Evolutionary conservation across 2,329 filamentous ascomycete genomes (phyloP).

Genomic region (Cyphellophora attinorum): DNA sequence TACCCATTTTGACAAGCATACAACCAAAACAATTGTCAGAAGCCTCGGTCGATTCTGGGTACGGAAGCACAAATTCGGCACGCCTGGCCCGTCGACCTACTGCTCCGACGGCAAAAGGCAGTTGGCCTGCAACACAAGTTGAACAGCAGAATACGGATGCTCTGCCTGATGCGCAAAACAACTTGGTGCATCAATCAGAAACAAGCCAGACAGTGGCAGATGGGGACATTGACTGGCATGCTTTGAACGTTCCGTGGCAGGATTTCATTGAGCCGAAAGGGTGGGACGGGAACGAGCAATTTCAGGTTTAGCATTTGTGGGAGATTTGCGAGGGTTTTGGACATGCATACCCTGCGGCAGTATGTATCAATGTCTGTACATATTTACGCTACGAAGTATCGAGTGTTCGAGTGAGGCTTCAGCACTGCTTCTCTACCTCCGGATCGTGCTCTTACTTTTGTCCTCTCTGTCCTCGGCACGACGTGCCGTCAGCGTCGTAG

Average conservation of each 20-base stretch:
- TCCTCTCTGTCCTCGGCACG: constrained; percentile 10
- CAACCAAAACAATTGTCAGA: not conserved
- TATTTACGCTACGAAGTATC: not conserved
- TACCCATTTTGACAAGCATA: not conserved
- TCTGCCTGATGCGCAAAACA: no score
- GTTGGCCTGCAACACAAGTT: no score
- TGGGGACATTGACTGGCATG: constrained; percentile 10
- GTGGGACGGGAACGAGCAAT: constrained; percentile 6
- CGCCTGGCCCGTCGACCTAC: not conserved
- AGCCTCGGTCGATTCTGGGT: constrained; percentile 10
- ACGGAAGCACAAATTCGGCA: constrained; percentile 1
- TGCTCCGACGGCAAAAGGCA: not conserved
- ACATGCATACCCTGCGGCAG: not conserved
- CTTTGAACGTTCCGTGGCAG: constrained; percentile 7
- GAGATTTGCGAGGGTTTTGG: not conserved
- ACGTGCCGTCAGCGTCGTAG: no score
- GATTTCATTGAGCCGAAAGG: no score
- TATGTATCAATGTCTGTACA: not conserved
- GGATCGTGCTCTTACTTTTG: not conserved
- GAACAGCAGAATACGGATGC: no score
- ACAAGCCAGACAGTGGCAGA: constrained; percentile 7
- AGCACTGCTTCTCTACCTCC: not conserved
- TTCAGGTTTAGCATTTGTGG: constrained; percentile 9
- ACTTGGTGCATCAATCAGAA: constrained; percentile 2
- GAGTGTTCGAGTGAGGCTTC: not conserved